These are phyloP conservation scores for Cruciata laevipes DNA, from an alignment of 257 asterid genomes.

Conservation along the genomic window DNA sequence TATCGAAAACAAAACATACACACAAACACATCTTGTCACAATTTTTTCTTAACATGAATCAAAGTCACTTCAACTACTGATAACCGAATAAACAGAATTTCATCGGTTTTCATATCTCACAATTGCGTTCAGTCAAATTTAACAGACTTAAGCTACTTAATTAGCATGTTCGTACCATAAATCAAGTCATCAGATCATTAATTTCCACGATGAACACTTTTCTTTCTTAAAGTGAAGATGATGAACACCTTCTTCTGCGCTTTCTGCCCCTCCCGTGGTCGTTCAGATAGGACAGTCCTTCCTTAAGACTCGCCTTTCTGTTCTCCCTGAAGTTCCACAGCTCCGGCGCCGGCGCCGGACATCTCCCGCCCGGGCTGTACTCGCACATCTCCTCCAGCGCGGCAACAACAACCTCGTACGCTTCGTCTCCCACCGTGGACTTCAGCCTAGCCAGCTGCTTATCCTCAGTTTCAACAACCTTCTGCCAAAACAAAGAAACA, in stretches of 20 bases:
- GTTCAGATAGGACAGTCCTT: slow-evolving; percentile 12
- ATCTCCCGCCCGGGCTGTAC: slow-evolving; percentile 16
- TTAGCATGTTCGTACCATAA: too few species aligned
- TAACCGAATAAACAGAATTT: too few species aligned
- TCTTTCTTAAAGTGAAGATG: too few species aligned
- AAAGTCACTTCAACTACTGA: too few species aligned
- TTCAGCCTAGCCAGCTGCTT: slow-evolving; percentile 16
- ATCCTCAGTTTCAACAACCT: slow-evolving; percentile 21
- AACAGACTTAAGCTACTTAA: too few species aligned
- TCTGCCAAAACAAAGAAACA: neutral
- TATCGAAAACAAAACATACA: too few species aligned
- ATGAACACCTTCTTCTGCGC: slow-evolving; percentile 1
- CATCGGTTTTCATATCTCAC: too few species aligned
- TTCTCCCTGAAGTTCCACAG: slow-evolving; percentile 13
- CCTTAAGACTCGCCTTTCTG: slow-evolving; percentile 9
- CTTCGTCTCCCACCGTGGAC: slow-evolving; percentile 13
- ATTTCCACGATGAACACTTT: too few species aligned
- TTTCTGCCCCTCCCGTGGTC: slow-evolving; percentile 9
- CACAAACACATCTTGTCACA: too few species aligned
- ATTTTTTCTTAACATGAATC: too few species aligned
- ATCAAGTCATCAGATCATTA: too few species aligned
- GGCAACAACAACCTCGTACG: slow-evolving; percentile 16
- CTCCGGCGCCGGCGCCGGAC: slow-evolving; percentile 9
- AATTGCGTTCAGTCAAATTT: too few species aligned
- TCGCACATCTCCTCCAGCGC: slow-evolving; percentile 24